These are phyloP conservation scores for Dactylellina sp. DNA, from an alignment of 2,329 filamentous ascomycete genomes.

Conservation along the genomic window DNA sequence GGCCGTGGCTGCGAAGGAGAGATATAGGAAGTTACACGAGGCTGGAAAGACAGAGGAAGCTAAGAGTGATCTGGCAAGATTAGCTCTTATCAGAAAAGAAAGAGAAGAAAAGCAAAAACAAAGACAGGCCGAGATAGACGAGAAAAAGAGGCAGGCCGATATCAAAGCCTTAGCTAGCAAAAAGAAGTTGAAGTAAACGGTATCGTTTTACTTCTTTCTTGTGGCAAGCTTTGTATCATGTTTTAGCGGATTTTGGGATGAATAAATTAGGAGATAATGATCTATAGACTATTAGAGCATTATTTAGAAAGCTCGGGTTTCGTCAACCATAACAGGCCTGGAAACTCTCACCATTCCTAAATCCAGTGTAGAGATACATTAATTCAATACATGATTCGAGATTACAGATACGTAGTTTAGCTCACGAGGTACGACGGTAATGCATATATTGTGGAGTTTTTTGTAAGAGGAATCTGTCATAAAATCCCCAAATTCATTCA, in stretches of 20 bases:
- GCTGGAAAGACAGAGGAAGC: conserved; percentile 98
- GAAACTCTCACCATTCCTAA: no score
- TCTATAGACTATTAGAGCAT: conserved; percentile 41
- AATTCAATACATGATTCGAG: no score
- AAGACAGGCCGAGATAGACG: conserved; percentile 73
- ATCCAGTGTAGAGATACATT: no score
- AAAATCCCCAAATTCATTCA: conserved; percentile 5
- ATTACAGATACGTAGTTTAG: no score
- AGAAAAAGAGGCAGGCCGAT: conserved; percentile 64
- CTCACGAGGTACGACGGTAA: no score
- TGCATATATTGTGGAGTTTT: not conserved
- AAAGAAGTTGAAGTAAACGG: conserved; percentile 61
- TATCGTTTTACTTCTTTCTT: conserved; percentile 9
- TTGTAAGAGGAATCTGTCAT: not conserved
- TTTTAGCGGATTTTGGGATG: conserved; percentile 43
- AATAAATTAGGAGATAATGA: conserved; percentile 15
- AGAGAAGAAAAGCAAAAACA: conserved; percentile 84
- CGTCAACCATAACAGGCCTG: not conserved
- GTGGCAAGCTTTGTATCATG: conserved; percentile 4
- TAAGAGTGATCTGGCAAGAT: conserved; percentile 84
- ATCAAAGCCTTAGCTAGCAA: conserved; percentile 66
- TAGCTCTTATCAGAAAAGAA: conserved; percentile 85
- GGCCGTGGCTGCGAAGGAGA: conserved; percentile 87
- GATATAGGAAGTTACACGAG: conserved; percentile 89
- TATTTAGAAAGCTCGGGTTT: conserved; percentile 16